phyloP scores from a whole-genome alignment of 2,329 filamentous ascomycete genomes.

The Fusarium sambucinum region DNA sequence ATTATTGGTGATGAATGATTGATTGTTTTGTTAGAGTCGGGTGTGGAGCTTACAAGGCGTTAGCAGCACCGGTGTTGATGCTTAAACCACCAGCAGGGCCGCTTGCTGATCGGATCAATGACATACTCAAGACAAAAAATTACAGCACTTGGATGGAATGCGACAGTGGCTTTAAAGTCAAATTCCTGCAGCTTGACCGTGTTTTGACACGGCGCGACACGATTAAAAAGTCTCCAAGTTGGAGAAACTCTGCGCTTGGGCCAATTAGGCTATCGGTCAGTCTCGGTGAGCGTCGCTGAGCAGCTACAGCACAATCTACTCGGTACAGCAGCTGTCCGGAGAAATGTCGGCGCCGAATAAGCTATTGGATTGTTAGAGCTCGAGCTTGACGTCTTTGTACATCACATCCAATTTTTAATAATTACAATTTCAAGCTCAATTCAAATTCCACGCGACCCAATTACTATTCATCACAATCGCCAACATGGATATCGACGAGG shows the following conservation, averaged over 20 bases:
- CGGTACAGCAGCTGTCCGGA: constrained; percentile 32
- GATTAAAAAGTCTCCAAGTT: constrained; percentile 35
- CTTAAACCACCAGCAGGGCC: constrained; percentile 71
- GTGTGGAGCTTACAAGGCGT: constrained; percentile 57
- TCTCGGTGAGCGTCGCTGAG: constrained; percentile 34
- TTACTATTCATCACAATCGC: constrained; percentile 12
- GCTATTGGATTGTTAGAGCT: constrained; percentile 31
- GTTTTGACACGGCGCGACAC: constrained; percentile 42
- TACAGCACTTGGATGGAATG: constrained; percentile 30
- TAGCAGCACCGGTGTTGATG: constrained; percentile 73
- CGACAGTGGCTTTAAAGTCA: constrained; percentile 38
- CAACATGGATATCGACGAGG: constrained; percentile 75
- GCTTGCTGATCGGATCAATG: constrained; percentile 68
- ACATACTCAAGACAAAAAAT: constrained; percentile 54
- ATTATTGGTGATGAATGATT: constrained; percentile 25
- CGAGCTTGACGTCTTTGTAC: constrained; percentile 38
- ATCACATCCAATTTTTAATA: not conserved
- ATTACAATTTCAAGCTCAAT: not conserved
- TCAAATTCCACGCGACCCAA: not conserved
- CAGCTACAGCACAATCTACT: not conserved
- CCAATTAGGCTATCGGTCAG: constrained; percentile 31
- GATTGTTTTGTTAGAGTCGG: constrained; percentile 41
- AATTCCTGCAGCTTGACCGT: constrained; percentile 35
- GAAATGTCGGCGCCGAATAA: constrained; percentile 46
- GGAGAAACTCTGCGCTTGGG: constrained; percentile 39